phyloP scores from a whole-genome alignment of 108 stramenopile species.

The Cyclotella distinguenda region DNA sequence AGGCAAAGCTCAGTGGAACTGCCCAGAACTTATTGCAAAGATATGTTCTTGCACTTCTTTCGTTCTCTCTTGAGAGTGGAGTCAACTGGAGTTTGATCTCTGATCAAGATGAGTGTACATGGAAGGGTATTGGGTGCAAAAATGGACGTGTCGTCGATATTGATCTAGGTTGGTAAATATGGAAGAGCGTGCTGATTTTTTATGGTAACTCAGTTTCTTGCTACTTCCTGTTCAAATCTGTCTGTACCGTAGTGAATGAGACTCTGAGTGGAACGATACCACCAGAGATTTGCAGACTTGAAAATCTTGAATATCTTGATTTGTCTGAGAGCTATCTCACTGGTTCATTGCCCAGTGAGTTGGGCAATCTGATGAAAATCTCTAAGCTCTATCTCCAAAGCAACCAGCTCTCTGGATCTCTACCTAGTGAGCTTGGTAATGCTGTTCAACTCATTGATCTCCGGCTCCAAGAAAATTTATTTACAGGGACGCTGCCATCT shows the following conservation, averaged over 20 bases:
- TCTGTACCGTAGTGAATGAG: background rate
- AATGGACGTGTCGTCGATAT: too few relatives aligned
- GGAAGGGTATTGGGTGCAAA: background rate
- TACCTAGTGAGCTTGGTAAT: conserved; percentile 23
- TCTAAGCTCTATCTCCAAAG: conserved; percentile 12
- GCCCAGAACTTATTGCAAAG: conserved; percentile 50
- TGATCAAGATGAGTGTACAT: background rate
- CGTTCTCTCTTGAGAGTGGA: background rate
- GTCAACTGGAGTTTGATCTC: background rate
- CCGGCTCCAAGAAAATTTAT: too few relatives aligned
- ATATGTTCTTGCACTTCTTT: conserved; percentile 52
- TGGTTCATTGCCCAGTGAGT: conserved; percentile 52
- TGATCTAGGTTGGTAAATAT: too few relatives aligned
- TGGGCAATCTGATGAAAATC: conserved; percentile 32
- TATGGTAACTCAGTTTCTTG: background rate
- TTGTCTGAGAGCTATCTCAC: conserved; percentile 51
- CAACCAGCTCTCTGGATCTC: conserved; percentile 34
- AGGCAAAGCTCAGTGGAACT: conserved; percentile 43
- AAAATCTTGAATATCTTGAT: conserved; percentile 25
- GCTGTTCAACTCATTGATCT: too few relatives aligned
- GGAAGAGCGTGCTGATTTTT: background rate
- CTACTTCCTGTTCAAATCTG: background rate
- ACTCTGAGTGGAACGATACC: conserved; percentile 38
- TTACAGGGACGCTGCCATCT: too few relatives aligned
- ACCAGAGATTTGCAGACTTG: conserved; percentile 20